A percentile compares a stretch with the other conserved stretches of the same genome.
phyloP scores from a whole-genome alignment of 768 basidiomycete species.

The Cyclocybe aegerita region DNA sequence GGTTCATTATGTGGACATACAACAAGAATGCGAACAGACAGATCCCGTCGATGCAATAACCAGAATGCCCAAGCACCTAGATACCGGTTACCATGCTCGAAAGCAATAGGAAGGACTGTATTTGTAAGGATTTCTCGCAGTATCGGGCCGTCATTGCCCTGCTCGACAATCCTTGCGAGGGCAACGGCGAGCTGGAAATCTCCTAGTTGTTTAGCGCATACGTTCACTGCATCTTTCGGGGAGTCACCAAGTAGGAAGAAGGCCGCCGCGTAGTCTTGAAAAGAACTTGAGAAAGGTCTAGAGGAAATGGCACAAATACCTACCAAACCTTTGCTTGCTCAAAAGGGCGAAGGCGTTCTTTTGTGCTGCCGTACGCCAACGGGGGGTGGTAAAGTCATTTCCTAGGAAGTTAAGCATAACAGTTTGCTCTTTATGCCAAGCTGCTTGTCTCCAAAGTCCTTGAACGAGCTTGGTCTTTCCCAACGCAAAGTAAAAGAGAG shows the following conservation, averaged over 20 bases:
- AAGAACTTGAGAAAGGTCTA: slow-evolving; percentile 6
- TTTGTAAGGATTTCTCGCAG: slow-evolving; percentile 68
- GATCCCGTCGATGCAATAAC: slow-evolving; percentile 82
- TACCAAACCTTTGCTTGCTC: slow-evolving; percentile 90
- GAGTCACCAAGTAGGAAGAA: slow-evolving; percentile 93
- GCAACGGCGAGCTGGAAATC: slow-evolving; percentile 93
- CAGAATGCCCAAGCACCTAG: slow-evolving; percentile 96
- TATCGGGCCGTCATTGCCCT: slow-evolving; percentile 78
- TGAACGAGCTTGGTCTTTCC: slow-evolving; percentile 91
- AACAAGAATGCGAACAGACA: slow-evolving; percentile 87
- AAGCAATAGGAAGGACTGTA: slow-evolving; percentile 81
- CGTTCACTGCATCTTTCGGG: slow-evolving; percentile 87
- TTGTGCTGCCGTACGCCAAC: slow-evolving; percentile 90
- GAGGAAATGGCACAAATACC: slow-evolving; percentile 21
- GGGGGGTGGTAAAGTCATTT: slow-evolving; percentile 81
- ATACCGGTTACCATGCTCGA: slow-evolving; percentile 88
- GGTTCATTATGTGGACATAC: slow-evolving; percentile 46
- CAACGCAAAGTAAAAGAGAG: slow-evolving; percentile 92
- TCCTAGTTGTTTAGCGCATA: slow-evolving; percentile 82
- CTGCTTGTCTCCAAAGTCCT: slow-evolving; percentile 93
- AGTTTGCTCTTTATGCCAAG: slow-evolving; percentile 88
- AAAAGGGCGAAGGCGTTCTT: slow-evolving; percentile 96
- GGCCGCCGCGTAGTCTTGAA: slow-evolving; percentile 91
- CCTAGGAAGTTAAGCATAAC: slow-evolving; percentile 89
- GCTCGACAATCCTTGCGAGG: slow-evolving; percentile 82